Evolutionary conservation across 805 yeast species (phyloP).

Genomic region (Starmerella riodocensis): DNA sequence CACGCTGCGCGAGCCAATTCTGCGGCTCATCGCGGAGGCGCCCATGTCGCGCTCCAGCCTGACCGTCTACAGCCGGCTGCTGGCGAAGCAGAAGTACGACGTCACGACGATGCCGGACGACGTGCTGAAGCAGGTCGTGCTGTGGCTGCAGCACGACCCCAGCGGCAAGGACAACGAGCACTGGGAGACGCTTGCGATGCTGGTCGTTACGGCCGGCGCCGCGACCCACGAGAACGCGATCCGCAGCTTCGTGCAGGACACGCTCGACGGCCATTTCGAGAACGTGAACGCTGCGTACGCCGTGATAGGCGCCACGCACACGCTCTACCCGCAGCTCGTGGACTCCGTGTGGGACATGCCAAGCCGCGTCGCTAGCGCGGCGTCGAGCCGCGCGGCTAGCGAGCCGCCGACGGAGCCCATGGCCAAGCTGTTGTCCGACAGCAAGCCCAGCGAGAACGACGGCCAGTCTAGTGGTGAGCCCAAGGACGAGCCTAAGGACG

Average conservation of each 20-base stretch:
- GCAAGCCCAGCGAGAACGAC: too few species aligned
- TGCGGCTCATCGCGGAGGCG: conserved; percentile 3
- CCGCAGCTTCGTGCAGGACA: not conserved
- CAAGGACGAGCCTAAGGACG: too few species aligned
- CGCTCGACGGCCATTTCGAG: not conserved
- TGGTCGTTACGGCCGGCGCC: conserved; percentile 8
- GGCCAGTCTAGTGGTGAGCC: too few species aligned
- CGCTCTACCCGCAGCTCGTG: conserved; percentile 19
- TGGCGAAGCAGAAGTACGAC: conserved; percentile 9
- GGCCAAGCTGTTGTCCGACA: too few species aligned
- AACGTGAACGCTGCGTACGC: conserved; percentile 21
- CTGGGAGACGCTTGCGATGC: conserved; percentile 11
- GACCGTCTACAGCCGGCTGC: conserved; percentile 8
- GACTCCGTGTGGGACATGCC: too few species aligned
- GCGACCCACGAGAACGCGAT: conserved; percentile 4
- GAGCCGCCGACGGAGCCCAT: too few species aligned
- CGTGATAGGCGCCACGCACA: conserved; percentile 22
- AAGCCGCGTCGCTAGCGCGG: too few species aligned
- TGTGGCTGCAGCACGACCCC: conserved; percentile 1
- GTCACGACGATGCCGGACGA: not conserved
- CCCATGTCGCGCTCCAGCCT: conserved; percentile 1
- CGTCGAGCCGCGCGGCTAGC: too few species aligned
- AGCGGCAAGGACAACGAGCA: not conserved
- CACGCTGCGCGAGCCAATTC: conserved; percentile 9
- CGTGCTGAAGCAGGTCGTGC: not conserved